phyloP scores from a whole-genome alignment of 2,329 filamentous ascomycete species.

The Daldinia eschscholtzii region DNA sequence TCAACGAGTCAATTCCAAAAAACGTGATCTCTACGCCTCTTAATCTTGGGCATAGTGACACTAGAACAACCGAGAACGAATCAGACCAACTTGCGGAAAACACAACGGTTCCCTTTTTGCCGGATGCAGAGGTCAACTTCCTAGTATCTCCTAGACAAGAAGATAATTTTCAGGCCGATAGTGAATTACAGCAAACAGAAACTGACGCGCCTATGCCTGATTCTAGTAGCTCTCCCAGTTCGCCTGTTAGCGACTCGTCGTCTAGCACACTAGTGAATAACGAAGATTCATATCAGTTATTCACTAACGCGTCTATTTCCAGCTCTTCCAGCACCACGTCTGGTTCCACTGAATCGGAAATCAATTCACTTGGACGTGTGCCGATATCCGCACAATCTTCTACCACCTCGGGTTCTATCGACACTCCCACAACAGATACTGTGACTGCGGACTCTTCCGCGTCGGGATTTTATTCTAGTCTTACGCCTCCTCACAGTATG shows the following conservation, averaged over 20 bases:
- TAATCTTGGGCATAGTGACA: background rate
- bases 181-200: background rate
- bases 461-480: slow-evolving; percentile 6
- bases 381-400: background rate
- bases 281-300: background rate
- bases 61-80: background rate
- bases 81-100: background rate
- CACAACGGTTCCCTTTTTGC: background rate
- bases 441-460: background rate
- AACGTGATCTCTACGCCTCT: background rate
- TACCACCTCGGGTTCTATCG: slow-evolving; percentile 1
- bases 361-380: background rate
- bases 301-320: background rate
- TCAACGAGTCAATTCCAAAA: background rate
- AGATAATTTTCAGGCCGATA: background rate
- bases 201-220: background rate
- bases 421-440: background rate
- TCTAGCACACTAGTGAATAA: slow-evolving; percentile 8
- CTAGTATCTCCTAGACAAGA: background rate
- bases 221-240: background rate
- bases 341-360: background rate
- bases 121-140: background rate
- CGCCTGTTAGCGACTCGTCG: slow-evolving; percentile 9
- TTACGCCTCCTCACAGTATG: background rate
- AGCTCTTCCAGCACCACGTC: background rate